Evolutionary conservation across 495 filamentous ascomycete species (phyloP).

Genomic region (Podospora comata): DNA sequence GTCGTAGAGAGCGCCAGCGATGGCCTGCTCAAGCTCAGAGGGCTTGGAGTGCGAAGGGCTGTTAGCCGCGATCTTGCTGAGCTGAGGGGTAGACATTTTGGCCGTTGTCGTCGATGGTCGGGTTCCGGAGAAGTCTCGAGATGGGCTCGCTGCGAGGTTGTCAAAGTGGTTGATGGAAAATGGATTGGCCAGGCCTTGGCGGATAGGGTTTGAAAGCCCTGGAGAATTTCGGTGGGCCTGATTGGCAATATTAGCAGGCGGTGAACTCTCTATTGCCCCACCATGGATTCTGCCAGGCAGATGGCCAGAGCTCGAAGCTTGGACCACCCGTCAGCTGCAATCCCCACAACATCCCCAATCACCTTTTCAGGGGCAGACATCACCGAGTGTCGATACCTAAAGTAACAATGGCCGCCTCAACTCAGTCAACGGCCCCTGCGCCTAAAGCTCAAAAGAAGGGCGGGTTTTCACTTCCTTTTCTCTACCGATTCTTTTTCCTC

Average conservation of each 20-base stretch:
- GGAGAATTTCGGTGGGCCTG: slow-evolving; percentile 10
- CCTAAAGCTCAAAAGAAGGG: neutral
- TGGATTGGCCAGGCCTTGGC: slow-evolving; percentile 10
- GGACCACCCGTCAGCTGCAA: neutral
- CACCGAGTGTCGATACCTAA: neutral
- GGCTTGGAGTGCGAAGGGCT: slow-evolving; percentile 90
- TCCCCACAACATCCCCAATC: neutral
- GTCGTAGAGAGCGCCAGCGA: slow-evolving; percentile 93
- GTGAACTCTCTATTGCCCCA: slow-evolving; percentile 9
- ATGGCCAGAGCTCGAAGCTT: neutral
- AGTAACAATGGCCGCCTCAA: neutral
- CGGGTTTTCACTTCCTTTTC: slow-evolving; percentile 38
- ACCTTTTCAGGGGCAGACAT: neutral
- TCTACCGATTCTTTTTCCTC: slow-evolving; percentile 63
- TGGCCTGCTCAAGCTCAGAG: slow-evolving; percentile 90
- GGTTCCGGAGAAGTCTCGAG: slow-evolving; percentile 23
- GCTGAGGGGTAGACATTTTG: slow-evolving; percentile 56
- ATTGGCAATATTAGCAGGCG: slow-evolving; percentile 13
- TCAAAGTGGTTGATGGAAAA: slow-evolving; percentile 11
- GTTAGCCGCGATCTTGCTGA: slow-evolving; percentile 97
- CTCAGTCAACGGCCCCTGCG: neutral
- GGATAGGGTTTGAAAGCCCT: slow-evolving; percentile 36
- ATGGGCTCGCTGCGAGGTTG: neutral
- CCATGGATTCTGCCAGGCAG: neutral
- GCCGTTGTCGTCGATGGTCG: slow-evolving; percentile 37